These are phyloP conservation scores for Debaryomyces fabryi DNA, from an alignment of 1,139 yeast species.

Conservation along the genomic window DNA sequence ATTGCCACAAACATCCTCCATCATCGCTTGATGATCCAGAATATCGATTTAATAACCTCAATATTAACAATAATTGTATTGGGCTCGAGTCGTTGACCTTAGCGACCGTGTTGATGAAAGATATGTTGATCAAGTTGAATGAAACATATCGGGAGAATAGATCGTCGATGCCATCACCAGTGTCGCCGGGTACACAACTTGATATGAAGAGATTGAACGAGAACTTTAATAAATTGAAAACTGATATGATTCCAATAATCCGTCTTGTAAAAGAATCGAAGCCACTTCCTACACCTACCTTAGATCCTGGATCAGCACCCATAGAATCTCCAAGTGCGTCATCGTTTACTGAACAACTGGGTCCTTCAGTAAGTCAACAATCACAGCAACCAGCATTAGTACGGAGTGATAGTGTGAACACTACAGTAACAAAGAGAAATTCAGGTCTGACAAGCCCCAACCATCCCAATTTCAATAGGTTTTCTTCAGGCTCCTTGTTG, in stretches of 20 bases:
- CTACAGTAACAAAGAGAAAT: slow-evolving; percentile 9
- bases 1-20: slow-evolving; percentile 35
- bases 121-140: slow-evolving; percentile 35
- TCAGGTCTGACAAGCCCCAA: slow-evolving; percentile 42
- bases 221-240: slow-evolving; percentile 51
- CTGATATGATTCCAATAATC: slow-evolving; percentile 56
- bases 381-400: slow-evolving; percentile 8
- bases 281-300: slow-evolving; percentile 60
- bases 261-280: slow-evolving; percentile 55
- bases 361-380: not conserved
- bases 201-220: slow-evolving; percentile 48
- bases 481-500: slow-evolving; percentile 42
- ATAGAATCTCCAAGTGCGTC: slow-evolving; percentile 40
- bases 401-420: slow-evolving; percentile 19
- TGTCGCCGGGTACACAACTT: slow-evolving; percentile 25
- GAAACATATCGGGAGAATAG: slow-evolving; percentile 18
- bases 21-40: slow-evolving; percentile 34
- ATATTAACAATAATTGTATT: slow-evolving; percentile 37
- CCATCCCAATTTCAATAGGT: slow-evolving; percentile 32
- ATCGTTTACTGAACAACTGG: slow-evolving; percentile 21
- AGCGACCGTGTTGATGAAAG: slow-evolving; percentile 39
- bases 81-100: slow-evolving; percentile 38
- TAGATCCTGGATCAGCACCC: slow-evolving; percentile 40
- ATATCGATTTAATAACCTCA: slow-evolving; percentile 29
- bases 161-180: slow-evolving; percentile 21